Base-by-base conservation (phyloP, 257 asterid species). In the Oldenlandia corymbosa region DNA sequence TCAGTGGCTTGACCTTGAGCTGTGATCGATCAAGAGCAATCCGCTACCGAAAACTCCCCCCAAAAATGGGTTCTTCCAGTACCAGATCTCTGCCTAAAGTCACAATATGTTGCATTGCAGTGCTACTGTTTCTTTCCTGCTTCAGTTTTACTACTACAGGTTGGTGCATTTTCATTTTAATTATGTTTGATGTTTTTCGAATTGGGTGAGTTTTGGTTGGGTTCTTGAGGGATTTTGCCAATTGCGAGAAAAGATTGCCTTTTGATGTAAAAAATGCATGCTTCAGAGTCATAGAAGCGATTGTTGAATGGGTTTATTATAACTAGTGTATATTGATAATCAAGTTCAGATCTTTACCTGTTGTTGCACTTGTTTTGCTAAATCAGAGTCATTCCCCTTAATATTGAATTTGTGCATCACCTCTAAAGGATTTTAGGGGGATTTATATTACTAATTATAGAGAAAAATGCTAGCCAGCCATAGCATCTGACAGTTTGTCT, bases 141-240 rank as follows among this genome's bases (percentile, higher is more conserved):
- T 77, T 73, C 84, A 76, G 60, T 69, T 82, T 83, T 69, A 65
- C 83, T 53, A 69, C 94, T 17, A 79, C 82, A 75, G 92, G 95
- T 83, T 31, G 56, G 62, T 7, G 30, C 47, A 11, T n/a, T n/a
- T n/a, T n/a, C n/a, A 5, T 5, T 21, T 51, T 60, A 23, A 42
- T 9, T 14, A 7, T 41, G 20, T 47, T 0, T n/a, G 12, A 23
- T 65, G 0, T 17, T 18, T 43, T 6, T 49, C 49, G 18, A 58
- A 13, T 47, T 52, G 28, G 61, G n/a, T n/a, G 58, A 26, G 31
- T 45, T 41, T 37, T 47, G 62, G 43, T 5, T 43, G n/a, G 46
- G 4, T 46, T 66, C 26, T 42, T 61, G 46, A 34, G 39, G 56
- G 55, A 34, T 65, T 45, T 64, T 11, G 34, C 46, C 3, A 30